Evolutionary conservation across 345 rosid species (phyloP), one percentile per base, ranked within the genome.

Genomic region (Erucastrum elatum): DNA sequence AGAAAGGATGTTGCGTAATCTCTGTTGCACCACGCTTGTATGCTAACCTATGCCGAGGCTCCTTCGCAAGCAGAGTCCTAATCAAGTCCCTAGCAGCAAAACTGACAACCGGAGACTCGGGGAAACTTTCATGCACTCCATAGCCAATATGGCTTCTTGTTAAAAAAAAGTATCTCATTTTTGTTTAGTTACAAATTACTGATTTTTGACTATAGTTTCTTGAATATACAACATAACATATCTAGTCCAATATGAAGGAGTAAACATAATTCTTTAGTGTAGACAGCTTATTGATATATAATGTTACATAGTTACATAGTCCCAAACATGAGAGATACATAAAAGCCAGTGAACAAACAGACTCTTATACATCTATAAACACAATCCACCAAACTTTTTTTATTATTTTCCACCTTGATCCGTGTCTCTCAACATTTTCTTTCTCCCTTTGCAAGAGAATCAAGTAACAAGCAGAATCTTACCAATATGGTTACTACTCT

Each of bases 1-100:
- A 92, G 89, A 90, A 92, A 39, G 82, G 92, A 67, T 89, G 97
- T 71, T 90, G 95, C 78, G 88, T 90, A 27, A 90, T 89, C 84
- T 88, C 95, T 0, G 92, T 92, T 21, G 90, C 94, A 13, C 95
- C 97, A 72, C 97, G 87, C 81, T 85, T 88, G 51, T 82, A 85
- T 10, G 91, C 97, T 84, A 91, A 78, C 68, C 91, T 84, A 31
- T 88, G 90, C 59, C 85, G 97, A n/a, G 93, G 95, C 76, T 90
- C 90, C 81, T 91, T 90, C 61, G 87, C 94, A 55, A 91, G 89
- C 75, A 91, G 81, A 64, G 90, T 90, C 84, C 88, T 87, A 77
- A 91, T 88, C 83, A 90, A 84, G 81, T 90, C 94, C 81, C 88
- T 84, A 3, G 87, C 91, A 1, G 91, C 85, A 76, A 88, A 88